Evolutionary conservation across 1,139 yeast species (phyloP).

Genomic region (Nadsonia starkeyi-henricii): DNA sequence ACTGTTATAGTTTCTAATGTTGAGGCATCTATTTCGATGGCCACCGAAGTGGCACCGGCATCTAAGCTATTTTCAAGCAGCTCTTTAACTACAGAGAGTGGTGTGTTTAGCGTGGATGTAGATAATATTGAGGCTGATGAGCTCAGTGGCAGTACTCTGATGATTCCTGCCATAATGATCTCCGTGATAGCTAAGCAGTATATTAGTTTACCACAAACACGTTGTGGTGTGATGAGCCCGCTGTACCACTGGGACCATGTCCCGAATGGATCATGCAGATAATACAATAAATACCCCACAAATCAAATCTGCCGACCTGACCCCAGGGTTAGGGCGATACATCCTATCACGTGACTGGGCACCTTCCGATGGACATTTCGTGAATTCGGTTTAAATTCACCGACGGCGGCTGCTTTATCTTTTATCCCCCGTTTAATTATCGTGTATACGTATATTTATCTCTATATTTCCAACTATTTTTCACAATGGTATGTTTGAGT

Average conservation of each 20-base stretch:
- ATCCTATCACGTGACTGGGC: neutral
- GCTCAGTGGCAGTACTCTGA: too few species aligned
- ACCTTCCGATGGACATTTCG: neutral
- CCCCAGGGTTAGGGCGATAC: neutral
- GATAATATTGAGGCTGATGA: too few species aligned
- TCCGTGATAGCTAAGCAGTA: too few species aligned
- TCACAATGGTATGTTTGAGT: neutral
- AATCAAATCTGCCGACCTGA: neutral
- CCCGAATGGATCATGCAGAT: too few species aligned
- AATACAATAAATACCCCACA: neutral
- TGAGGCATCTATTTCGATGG: neutral
- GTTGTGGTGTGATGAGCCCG: too few species aligned
- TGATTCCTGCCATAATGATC: too few species aligned
- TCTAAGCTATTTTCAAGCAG: neutral
- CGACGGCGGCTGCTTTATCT: neutral
- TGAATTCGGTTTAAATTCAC: neutral
- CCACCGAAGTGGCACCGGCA: neutral
- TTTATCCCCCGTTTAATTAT: neutral
- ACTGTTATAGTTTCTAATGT: neutral
- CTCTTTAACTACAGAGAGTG: neutral
- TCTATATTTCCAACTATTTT: neutral
- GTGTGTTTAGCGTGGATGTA: neutral
- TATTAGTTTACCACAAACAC: too few species aligned
- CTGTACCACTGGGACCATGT: too few species aligned
- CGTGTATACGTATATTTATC: neutral